Evolutionary conservation across 345 rosid species (phyloP).

Genomic region (Aquilaria yunnanensis): DNA sequence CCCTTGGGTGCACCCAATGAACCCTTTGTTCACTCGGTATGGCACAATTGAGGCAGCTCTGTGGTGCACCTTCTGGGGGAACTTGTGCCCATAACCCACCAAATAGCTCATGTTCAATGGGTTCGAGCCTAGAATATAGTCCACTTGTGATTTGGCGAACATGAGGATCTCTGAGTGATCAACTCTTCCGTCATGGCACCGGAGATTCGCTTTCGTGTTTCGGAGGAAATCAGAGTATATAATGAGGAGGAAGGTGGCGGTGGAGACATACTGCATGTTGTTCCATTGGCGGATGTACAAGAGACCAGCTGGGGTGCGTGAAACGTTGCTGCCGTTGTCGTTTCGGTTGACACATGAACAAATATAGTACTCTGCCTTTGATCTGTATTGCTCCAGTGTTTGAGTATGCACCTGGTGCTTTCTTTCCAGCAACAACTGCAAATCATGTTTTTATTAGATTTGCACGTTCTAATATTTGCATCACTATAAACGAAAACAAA

Average conservation of each 20-base stretch:
- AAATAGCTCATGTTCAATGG: conserved; percentile 83
- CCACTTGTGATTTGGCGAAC: conserved; percentile 72
- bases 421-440: conserved; percentile 49
- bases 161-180: conserved; percentile 38
- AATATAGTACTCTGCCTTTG: conserved; percentile 73
- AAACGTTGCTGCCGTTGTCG: conserved; percentile 40
- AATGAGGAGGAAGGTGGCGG: conserved; percentile 74
- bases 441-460: background rate
- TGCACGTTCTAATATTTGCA: too few relatives aligned
- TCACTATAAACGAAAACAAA: too few relatives aligned
- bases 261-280: conserved; percentile 91
- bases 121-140: conserved; percentile 78
- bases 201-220: conserved; percentile 28
- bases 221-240: conserved; percentile 62
- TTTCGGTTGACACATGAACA: conserved; percentile 79
- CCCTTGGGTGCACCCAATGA: conserved; percentile 96
- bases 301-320: conserved; percentile 69
- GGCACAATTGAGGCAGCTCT: conserved; percentile 86
- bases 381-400: conserved; percentile 44
- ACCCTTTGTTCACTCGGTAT: conserved; percentile 61
- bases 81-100: conserved; percentile 68
- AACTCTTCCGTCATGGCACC: conserved; percentile 36
- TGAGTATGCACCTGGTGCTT: conserved; percentile 36
- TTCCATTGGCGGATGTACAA: conserved; percentile 88
- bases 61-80: conserved; percentile 81